Conservation (phyloP, 2,329 filamentous ascomycete species). For the Botrytis byssoidea region DNA sequence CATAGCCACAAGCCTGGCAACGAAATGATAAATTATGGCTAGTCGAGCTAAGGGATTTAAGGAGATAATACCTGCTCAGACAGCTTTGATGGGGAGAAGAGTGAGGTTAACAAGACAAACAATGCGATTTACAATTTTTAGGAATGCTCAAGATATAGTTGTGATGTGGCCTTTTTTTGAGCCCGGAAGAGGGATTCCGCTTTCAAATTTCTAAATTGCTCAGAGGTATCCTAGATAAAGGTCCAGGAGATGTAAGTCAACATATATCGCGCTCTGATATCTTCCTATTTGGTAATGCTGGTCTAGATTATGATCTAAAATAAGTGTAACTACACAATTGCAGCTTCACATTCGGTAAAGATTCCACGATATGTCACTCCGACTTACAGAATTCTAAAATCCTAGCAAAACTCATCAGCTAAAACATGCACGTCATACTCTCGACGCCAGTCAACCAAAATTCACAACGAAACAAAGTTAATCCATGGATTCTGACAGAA, state of each 20-base stretch:
- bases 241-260: background rate
- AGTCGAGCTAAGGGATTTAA: background rate
- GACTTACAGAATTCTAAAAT: background rate
- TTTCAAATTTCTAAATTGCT: background rate
- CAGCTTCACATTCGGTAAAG: background rate
- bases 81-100: background rate
- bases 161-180: background rate
- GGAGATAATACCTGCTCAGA: fast-evolving
- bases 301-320: background rate
- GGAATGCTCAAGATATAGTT: background rate
- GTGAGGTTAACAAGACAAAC: background rate
- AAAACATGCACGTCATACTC: background rate
- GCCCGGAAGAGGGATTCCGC: background rate
- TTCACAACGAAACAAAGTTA: background rate
- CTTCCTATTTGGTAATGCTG: too few species aligned
- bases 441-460: background rate
- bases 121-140: background rate
- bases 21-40: background rate
- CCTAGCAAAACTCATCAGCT: background rate
- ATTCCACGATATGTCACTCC: background rate
- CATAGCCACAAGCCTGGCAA: fast-evolving
- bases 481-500: background rate
- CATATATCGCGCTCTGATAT: background rate
- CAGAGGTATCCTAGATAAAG: fast-evolving
- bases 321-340: background rate